Conservation (phyloP, 2,329 filamentous ascomycete genomes). For the Trichothecium sympodiale region DNA sequence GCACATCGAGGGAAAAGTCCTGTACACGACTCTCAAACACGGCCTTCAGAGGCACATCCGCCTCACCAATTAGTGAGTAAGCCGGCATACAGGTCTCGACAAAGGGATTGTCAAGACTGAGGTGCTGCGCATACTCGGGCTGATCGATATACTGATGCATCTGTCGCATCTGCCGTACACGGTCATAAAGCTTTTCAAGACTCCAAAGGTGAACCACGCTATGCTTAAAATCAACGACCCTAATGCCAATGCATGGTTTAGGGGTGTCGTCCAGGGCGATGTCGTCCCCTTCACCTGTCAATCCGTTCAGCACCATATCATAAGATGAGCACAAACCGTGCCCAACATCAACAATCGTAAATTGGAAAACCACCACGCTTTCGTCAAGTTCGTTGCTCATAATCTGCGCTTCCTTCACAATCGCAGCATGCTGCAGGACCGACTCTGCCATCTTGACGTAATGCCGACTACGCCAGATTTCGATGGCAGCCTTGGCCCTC, state of each 20-base stretch:
- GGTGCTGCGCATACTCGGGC: slow-evolving; percentile 87
- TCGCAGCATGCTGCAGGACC: slow-evolving; percentile 76
- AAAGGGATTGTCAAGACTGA: slow-evolving; percentile 88
- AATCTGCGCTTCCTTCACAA: slow-evolving; percentile 89
- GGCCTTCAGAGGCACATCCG: slow-evolving; percentile 80
- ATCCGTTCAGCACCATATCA: slow-evolving; percentile 87
- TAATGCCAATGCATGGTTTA: slow-evolving; percentile 84
- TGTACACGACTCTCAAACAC: slow-evolving; percentile 93
- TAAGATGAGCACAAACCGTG: slow-evolving; percentile 89
- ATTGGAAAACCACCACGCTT: slow-evolving; percentile 83
- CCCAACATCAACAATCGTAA: slow-evolving; percentile 79
- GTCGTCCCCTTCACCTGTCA: slow-evolving; percentile 76
- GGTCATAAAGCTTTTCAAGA: slow-evolving; percentile 77
- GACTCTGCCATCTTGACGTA: slow-evolving; percentile 92
- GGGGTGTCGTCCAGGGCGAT: slow-evolving; percentile 65
- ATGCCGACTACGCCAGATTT: slow-evolving; percentile 71
- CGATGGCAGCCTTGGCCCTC: slow-evolving; percentile 53
- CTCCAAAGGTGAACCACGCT: slow-evolving; percentile 88
- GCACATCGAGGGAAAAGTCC: slow-evolving; percentile 82
- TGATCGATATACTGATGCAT: slow-evolving; percentile 95
- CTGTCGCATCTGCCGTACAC: slow-evolving; percentile 86
- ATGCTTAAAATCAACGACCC: slow-evolving; percentile 84
- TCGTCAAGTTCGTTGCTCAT: slow-evolving; percentile 97
- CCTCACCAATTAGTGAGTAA: slow-evolving; percentile 86
- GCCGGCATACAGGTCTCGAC: slow-evolving; percentile 82